Evolutionary conservation across 305 asterid species (phyloP).

Genomic region (Coffea humblotiana): DNA sequence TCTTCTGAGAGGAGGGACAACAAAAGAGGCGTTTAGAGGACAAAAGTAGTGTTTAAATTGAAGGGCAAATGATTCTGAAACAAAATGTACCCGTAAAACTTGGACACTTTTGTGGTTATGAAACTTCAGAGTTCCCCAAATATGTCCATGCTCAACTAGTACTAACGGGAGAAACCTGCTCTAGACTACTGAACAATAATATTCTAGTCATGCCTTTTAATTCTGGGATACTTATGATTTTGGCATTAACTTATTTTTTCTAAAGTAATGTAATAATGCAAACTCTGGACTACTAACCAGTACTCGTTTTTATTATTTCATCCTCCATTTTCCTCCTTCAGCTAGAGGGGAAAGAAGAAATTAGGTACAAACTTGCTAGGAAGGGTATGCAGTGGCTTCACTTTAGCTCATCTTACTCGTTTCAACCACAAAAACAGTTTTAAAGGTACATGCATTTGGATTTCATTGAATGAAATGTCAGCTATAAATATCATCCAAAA

Average conservation of each 20-base stretch:
- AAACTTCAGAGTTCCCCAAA: too few relatives aligned
- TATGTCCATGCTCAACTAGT: too few relatives aligned
- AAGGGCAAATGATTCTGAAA: not conserved
- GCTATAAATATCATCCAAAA: not conserved
- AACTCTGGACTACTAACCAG: too few relatives aligned
- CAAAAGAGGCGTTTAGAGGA: not conserved
- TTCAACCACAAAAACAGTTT: not conserved
- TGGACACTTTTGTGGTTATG: too few relatives aligned
- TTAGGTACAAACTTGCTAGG: not conserved
- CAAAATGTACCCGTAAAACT: too few relatives aligned
- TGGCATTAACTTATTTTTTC: too few relatives aligned
- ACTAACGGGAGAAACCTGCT: not conserved
- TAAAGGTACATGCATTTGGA: not conserved
- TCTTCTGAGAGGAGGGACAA: not conserved
- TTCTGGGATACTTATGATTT: too few relatives aligned
- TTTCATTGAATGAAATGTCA: conserved; percentile 12
- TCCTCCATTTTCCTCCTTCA: not conserved
- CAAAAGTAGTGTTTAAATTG: not conserved
- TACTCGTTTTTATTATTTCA: too few relatives aligned
- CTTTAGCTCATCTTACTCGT: not conserved
- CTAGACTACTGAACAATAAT: not conserved
- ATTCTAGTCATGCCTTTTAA: too few relatives aligned
- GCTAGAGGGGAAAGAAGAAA: not conserved
- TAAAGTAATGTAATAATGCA: too few relatives aligned
- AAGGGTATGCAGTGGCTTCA: not conserved